phyloP scores from a whole-genome alignment of 2,329 filamentous ascomycete species.

The Pseudopithomyces chartarum region DNA sequence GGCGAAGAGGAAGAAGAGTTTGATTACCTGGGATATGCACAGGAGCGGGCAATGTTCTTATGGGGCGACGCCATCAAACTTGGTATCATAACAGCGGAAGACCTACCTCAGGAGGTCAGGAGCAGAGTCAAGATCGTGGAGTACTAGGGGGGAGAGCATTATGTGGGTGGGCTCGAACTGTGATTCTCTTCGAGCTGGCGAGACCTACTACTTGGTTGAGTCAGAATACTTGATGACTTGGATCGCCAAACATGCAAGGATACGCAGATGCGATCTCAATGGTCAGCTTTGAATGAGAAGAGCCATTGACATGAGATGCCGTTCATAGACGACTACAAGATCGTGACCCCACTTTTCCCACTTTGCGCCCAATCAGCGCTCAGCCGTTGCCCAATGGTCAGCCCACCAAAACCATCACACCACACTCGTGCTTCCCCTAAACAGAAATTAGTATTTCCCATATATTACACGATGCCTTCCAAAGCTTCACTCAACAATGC shows the following conservation, averaged over 20 bases:
- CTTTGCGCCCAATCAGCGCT: slow-evolving; percentile 5
- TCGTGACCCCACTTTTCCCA: not conserved
- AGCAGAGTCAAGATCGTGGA: slow-evolving; percentile 71
- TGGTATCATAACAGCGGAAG: slow-evolving; percentile 74
- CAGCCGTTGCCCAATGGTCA: not conserved
- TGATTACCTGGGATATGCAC: slow-evolving; percentile 89
- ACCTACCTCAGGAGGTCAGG: slow-evolving; percentile 73
- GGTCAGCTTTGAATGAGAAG: too few relatives aligned
- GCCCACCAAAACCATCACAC: slow-evolving; percentile 8
- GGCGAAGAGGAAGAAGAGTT: slow-evolving; percentile 78
- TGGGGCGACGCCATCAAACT: slow-evolving; percentile 86
- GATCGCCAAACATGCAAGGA: too few relatives aligned
- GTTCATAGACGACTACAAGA: too few relatives aligned
- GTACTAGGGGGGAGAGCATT: slow-evolving; percentile 49
- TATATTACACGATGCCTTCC: not conserved
- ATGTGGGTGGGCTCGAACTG: not conserved
- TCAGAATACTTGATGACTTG: too few relatives aligned
- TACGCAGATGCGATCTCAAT: too few relatives aligned
- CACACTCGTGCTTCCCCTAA: slow-evolving; percentile 1
- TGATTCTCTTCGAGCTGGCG: not conserved
- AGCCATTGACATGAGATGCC: too few relatives aligned
- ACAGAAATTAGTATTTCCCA: not conserved
- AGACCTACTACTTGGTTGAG: too few relatives aligned
- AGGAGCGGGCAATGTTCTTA: slow-evolving; percentile 90
- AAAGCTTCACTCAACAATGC: not conserved